phyloP scores from a whole-genome alignment of 371 early-diverging fungal genomes.

The Syncephalastrum racemosum region DNA sequence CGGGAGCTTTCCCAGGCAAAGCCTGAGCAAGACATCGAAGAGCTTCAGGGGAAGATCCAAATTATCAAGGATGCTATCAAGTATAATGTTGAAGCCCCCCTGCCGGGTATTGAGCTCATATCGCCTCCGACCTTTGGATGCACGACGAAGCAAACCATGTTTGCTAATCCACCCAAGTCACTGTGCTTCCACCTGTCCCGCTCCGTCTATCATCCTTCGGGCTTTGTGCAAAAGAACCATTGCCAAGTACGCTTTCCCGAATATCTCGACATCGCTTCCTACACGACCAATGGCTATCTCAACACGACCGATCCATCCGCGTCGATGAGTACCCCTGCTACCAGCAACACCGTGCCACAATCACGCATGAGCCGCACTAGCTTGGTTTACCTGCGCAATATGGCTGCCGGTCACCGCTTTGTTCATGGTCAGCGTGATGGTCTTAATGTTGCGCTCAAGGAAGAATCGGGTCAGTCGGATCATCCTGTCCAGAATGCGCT shows the following conservation, averaged over 20 bases:
- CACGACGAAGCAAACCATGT: conserved; percentile 64
- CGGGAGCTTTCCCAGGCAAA: conserved; percentile 28
- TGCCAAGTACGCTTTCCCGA: conserved; percentile 62
- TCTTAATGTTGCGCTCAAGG: conserved; percentile 30
- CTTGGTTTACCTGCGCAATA: conserved; percentile 48
- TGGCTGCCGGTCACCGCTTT: conserved; percentile 45
- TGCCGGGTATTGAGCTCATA: conserved; percentile 37
- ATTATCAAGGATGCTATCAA: conserved; percentile 34
- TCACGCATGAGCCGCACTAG: conserved; percentile 40
- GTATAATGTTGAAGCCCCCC: conserved; percentile 35
- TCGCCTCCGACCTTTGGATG: conserved; percentile 27
- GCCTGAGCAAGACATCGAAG: conserved; percentile 13
- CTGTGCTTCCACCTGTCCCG: conserved; percentile 77
- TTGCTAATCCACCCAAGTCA: conserved; percentile 62
- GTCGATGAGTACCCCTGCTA: conserved; percentile 36
- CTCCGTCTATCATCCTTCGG: conserved; percentile 65
- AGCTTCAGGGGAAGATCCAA: conserved; percentile 29
- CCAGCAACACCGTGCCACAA: conserved; percentile 16
- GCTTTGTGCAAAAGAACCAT: conserved; percentile 67
- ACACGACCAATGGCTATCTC: conserved; percentile 58
- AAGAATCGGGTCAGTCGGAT: conserved; percentile 4
- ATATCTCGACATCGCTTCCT: conserved; percentile 64
- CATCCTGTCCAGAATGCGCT: conserved; percentile 37
- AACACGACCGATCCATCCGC: conserved; percentile 44
- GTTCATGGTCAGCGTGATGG: conserved; percentile 35